phyloP scores from a whole-genome alignment of 2,329 filamentous ascomycete species.

The Triangularia verruculosa region DNA sequence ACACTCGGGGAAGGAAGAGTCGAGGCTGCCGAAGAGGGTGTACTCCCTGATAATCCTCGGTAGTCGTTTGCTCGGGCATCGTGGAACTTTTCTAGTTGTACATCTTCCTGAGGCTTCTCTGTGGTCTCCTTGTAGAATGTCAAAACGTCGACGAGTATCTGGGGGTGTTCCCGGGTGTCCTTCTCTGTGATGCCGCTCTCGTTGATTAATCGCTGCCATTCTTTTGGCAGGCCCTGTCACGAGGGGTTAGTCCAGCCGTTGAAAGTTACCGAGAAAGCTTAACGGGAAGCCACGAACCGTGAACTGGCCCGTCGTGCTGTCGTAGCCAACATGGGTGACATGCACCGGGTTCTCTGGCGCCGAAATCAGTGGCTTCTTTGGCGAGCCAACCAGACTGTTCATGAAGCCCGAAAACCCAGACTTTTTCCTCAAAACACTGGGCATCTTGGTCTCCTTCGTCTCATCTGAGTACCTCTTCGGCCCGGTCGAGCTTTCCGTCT shows the following conservation, averaged over 20 bases:
- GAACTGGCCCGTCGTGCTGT: conserved; percentile 93
- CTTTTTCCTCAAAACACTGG: conserved; percentile 70
- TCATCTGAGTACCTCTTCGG: conserved; percentile 81
- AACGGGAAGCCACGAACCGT: conserved; percentile 62
- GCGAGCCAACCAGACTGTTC: conserved; percentile 78
- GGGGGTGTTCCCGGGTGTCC: conserved; percentile 91
- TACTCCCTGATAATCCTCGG: conserved; percentile 41
- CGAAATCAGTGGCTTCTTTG: conserved; percentile 91
- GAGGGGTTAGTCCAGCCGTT: conserved; percentile 18
- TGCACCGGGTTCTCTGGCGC: conserved; percentile 96
- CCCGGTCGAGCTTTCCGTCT: conserved; percentile 45
- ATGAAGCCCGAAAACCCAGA: conserved; percentile 85
- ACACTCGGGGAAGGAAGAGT: conserved; percentile 49
- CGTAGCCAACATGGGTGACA: conserved; percentile 96
- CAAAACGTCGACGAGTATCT: conserved; percentile 93
- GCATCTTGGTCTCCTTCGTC: conserved; percentile 58
- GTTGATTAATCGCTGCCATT: conserved; percentile 95
- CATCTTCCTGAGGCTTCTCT: conserved; percentile 74
- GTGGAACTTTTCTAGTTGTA: conserved; percentile 94
- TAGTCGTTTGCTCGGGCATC: conserved; percentile 65
- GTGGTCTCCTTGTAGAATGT: conserved; percentile 96
- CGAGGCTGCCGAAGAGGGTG: conserved; percentile 39
- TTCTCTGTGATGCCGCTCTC: conserved; percentile 95
- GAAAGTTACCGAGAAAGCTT: neutral
- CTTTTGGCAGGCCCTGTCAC: conserved; percentile 81